Evolutionary conservation across 2,329 filamentous ascomycete species (phyloP).

Genomic region (Nigrospora oryzae): DNA sequence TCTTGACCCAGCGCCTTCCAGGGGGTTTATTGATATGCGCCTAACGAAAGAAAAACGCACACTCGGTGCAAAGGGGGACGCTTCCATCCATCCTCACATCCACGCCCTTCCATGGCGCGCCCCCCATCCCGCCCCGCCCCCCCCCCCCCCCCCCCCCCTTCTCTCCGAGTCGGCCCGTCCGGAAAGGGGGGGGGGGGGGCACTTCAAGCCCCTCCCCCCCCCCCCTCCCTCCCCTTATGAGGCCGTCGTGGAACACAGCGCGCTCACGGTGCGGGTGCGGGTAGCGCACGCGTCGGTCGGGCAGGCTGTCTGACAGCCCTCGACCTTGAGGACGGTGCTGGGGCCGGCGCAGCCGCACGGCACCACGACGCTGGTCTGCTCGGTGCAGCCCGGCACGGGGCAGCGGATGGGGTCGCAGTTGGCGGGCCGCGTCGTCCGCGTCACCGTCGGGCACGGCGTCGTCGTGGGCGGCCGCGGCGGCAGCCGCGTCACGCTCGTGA

Average conservation of each 20-base stretch:
- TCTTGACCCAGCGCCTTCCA: no score
- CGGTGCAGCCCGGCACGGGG: slow-evolving; percentile 24
- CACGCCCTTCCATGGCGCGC: neutral
- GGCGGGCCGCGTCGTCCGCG: slow-evolving; percentile 21
- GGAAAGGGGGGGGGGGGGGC: neutral
- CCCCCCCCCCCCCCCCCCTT: no score
- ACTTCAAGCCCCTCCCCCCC: neutral
- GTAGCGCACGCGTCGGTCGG: slow-evolving; percentile 23
- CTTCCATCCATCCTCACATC: neutral
- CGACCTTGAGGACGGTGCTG: slow-evolving; percentile 23
- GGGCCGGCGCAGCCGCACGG: slow-evolving; percentile 24
- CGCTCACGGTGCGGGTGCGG: slow-evolving; percentile 18
- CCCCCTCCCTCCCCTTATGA: neutral
- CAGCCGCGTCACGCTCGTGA: slow-evolving; percentile 16
- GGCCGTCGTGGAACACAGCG: slow-evolving; percentile 10
- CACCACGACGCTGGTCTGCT: slow-evolving; percentile 17
- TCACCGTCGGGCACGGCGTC: slow-evolving; percentile 23
- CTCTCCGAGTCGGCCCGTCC: neutral
- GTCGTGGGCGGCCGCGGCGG: slow-evolving; percentile 7
- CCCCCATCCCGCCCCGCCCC: neutral
- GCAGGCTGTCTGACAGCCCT: slow-evolving; percentile 24
- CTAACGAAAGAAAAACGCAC: no score
- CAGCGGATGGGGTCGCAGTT: slow-evolving; percentile 23
- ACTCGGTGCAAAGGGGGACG: no score
- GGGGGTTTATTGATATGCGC: neutral